Conservation (phyloP, 108 stramenopile species). For the Pseudonitzschia delicatissima region DNA sequence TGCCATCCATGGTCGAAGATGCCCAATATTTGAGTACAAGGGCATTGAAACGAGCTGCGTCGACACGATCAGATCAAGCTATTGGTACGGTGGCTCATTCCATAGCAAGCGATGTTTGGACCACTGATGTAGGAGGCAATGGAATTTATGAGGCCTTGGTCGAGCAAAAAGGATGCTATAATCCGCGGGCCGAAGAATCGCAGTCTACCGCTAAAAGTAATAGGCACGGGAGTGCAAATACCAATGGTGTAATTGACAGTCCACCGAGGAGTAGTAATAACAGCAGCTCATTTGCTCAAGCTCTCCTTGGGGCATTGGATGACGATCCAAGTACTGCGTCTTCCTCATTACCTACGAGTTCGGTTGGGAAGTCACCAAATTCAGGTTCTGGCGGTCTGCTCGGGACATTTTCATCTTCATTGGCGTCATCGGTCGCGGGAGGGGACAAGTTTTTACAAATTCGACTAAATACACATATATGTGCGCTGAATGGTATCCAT, state of each 20-base stretch:
- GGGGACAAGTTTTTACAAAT: constrained; percentile 39
- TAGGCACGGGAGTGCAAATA: neutral
- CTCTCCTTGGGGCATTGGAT: constrained; percentile 74
- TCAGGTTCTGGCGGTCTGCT: constrained; percentile 49
- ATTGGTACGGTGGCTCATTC: constrained; percentile 82
- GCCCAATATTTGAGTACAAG: constrained; percentile 71
- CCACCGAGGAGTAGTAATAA: constrained; percentile 19
- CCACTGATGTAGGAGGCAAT: constrained; percentile 40
- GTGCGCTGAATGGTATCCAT: constrained; percentile 70
- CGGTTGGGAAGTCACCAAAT: constrained; percentile 37
- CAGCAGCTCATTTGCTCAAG: constrained; percentile 65
- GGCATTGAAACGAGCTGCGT: constrained; percentile 75
- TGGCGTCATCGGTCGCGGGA: constrained; percentile 27
- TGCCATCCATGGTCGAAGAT: constrained; percentile 84
- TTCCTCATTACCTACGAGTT: neutral
- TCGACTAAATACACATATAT: constrained; percentile 62
- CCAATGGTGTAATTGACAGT: constrained; percentile 13
- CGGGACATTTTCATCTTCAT: constrained; percentile 31
- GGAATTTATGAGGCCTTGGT: constrained; percentile 69
- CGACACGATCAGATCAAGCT: constrained; percentile 68
- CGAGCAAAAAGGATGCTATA: constrained; percentile 54
- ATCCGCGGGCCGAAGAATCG: constrained; percentile 7
- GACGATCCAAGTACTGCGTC: constrained; percentile 33
- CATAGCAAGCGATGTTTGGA: constrained; percentile 74
- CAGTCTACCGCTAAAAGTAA: neutral